A percentile compares a stretch with the other conserved stretches of the same genome.
These are phyloP conservation scores for Cercospora sesami DNA, from an alignment of 2,329 filamentous ascomycete species.

Conservation along the genomic window DNA sequence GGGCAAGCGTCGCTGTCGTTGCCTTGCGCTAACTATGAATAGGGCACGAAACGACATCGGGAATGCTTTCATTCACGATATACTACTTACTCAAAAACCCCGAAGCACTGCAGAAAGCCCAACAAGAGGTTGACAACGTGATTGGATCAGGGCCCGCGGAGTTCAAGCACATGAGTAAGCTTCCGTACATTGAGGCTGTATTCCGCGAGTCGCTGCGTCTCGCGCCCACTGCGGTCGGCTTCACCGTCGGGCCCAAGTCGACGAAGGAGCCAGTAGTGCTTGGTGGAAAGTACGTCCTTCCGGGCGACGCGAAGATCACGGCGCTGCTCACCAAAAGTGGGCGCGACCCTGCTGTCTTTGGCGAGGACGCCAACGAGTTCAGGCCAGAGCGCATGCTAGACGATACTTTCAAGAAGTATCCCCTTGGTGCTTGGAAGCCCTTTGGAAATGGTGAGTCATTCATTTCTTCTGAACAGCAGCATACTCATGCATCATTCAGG, in stretches of 20 bases:
- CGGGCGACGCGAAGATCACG: slow-evolving; percentile 53
- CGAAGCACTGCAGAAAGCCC: slow-evolving; percentile 58
- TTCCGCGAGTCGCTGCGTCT: slow-evolving; percentile 65
- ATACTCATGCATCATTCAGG: slow-evolving; percentile 66
- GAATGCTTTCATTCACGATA: slow-evolving; percentile 64
- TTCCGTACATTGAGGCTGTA: slow-evolving; percentile 65
- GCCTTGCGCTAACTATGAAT: slow-evolving; percentile 9
- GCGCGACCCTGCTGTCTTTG: slow-evolving; percentile 63
- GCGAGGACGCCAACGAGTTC: slow-evolving; percentile 65
- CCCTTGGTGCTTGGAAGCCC: slow-evolving; percentile 46
- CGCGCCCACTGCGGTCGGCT: slow-evolving; percentile 60
- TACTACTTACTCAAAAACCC: slow-evolving; percentile 67
- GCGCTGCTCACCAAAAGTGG: slow-evolving; percentile 58
- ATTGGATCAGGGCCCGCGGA: slow-evolving; percentile 59
- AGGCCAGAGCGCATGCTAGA: slow-evolving; percentile 71
- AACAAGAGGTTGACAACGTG: slow-evolving; percentile 67
- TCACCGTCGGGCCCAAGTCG: slow-evolving; percentile 36
- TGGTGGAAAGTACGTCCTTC: slow-evolving; percentile 61
- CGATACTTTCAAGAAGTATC: slow-evolving; percentile 59
- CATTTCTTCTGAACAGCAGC: slow-evolving; percentile 29
- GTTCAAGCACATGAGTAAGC: slow-evolving; percentile 61
- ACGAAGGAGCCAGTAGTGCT: slow-evolving; percentile 44
- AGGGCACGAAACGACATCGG: slow-evolving; percentile 70
- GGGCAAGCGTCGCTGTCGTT: not conserved
- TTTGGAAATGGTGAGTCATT: slow-evolving; percentile 63